Conservation (phyloP, 2,329 filamentous ascomycete genomes). For the Falciphora oryzae region DNA sequence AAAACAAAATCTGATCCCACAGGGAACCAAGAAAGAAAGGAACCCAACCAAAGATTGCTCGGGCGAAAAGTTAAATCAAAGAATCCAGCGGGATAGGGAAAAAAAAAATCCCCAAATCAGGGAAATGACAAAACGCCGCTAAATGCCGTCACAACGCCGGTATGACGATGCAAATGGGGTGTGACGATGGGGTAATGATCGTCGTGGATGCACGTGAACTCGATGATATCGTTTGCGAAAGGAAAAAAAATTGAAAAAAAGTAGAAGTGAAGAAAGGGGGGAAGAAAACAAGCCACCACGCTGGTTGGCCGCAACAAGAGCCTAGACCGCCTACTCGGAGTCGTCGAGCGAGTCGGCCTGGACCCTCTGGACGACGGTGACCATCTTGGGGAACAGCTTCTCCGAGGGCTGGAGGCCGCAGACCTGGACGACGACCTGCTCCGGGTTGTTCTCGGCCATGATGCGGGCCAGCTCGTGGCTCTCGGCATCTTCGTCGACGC, state of each 20-base stretch:
- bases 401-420: conserved; percentile 74
- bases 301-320: too few species aligned
- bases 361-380: conserved; percentile 76
- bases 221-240: not conserved
- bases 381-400: conserved; percentile 69
- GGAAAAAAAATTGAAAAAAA: not conserved
- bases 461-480: conserved; percentile 79
- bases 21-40: not conserved
- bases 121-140: not conserved
- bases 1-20: not conserved
- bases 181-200: not conserved
- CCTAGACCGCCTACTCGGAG: conserved; percentile 8
- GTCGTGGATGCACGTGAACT: not conserved
- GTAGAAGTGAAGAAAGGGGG: not conserved
- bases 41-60: not conserved
- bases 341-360: conserved; percentile 50
- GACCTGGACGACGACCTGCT: conserved; percentile 72
- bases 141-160: not conserved
- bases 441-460: conserved; percentile 66
- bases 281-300: not conserved
- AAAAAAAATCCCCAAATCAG: not conserved
- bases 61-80: not conserved
- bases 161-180: not conserved
- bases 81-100: not conserved
- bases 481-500: conserved; percentile 88